Evolutionary conservation across 1,284 basidiomycete genomes (phyloP).

Genomic region (Rhizopogon parksii): DNA sequence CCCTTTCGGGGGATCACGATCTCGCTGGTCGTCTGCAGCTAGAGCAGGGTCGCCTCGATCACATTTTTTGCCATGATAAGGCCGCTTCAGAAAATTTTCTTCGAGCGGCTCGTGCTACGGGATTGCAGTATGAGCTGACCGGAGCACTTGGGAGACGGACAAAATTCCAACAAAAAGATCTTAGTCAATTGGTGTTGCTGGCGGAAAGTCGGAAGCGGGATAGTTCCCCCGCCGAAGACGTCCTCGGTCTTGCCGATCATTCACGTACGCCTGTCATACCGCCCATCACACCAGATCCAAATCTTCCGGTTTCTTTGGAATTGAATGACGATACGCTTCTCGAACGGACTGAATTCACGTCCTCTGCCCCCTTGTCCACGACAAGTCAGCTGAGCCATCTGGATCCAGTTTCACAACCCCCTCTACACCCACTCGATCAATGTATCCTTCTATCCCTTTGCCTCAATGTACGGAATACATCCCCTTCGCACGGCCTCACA

Average conservation of each 20-base stretch:
- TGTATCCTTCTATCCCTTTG: constrained; percentile 85
- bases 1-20: constrained; percentile 45
- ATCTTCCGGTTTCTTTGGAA: constrained; percentile 70
- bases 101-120: constrained; percentile 69
- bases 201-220: constrained; percentile 70
- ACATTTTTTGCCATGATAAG: constrained; percentile 71
- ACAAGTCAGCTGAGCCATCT: constrained; percentile 53
- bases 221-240: constrained; percentile 19
- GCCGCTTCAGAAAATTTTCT: constrained; percentile 77
- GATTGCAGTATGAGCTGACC: constrained; percentile 85
- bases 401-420: constrained; percentile 78
- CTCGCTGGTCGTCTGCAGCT: constrained; percentile 67
- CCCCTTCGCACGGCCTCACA: constrained; percentile 82
- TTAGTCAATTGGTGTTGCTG: constrained; percentile 90
- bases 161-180: constrained; percentile 84
- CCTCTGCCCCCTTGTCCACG: constrained; percentile 42
- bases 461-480: constrained; percentile 83
- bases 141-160: constrained; percentile 93
- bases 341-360: constrained; percentile 90
- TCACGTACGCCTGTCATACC: constrained; percentile 6
- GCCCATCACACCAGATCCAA: constrained; percentile 8
- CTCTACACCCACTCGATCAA: constrained; percentile 87
- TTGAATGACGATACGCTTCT: constrained; percentile 97
- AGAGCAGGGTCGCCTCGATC: constrained; percentile 78
- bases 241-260: constrained; percentile 14